phyloP scores from a whole-genome alignment of 352 stramenopile genomes.

The Saprolegnia parasitica region DNA sequence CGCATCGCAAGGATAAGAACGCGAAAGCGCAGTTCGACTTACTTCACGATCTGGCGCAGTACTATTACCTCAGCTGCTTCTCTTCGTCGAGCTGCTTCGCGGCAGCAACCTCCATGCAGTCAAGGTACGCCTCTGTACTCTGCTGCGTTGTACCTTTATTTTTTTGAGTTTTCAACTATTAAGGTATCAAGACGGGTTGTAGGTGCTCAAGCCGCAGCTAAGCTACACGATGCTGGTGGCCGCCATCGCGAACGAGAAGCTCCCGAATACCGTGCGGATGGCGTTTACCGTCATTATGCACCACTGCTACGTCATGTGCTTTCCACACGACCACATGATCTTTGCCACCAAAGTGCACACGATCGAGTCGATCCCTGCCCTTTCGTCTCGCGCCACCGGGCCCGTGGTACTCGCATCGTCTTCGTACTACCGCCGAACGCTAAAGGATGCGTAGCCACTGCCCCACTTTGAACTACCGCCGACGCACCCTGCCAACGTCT shows the following conservation, averaged over 20 bases:
- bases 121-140: background rate
- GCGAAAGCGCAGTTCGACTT: background rate
- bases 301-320: constrained; percentile 13
- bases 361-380: background rate
- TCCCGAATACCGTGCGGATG: constrained; percentile 5
- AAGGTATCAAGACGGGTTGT: background rate
- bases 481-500: background rate
- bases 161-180: too few relatives aligned
- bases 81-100: constrained; percentile 15
- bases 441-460: background rate
- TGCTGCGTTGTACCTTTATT: background rate
- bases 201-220: constrained; percentile 8
- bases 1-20: background rate
- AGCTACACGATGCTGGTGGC: constrained; percentile 12
- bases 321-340: constrained; percentile 16
- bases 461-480: background rate
- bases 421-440: background rate
- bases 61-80: constrained; percentile 10
- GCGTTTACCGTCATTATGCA: background rate
- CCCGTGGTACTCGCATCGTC: background rate
- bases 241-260: constrained; percentile 13
- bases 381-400: too few relatives aligned
- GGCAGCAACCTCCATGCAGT: background rate
- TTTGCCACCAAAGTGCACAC: background rate
- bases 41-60: background rate